Evolutionary conservation across 495 filamentous ascomycete genomes (phyloP), one percentile per base, ranked within the genome.

Genomic region (Apodospora peruviana): DNA sequence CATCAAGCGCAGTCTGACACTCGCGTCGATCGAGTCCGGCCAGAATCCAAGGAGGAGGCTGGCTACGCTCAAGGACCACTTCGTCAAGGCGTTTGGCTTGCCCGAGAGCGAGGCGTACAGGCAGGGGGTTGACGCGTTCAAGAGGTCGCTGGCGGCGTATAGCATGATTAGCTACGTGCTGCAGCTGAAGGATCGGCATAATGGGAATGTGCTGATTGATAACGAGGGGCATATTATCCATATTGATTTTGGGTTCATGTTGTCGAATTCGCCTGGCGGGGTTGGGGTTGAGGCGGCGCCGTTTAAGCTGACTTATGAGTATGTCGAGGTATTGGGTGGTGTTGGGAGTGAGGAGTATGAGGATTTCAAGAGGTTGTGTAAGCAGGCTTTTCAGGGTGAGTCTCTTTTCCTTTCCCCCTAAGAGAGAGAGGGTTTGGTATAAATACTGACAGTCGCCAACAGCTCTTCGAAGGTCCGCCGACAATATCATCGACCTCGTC

Each of bases 211-310:
- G 24, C 70, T 89, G 39, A 85, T 89, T 55, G 85, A 89, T 57
- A 86, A 86, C 58, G 77, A 84, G 59, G 85, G 85, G 14, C 85
- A 89, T 56, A 86, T 88, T 21, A 85, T 89, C 50, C 85, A 89
- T 59, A 89, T 89, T 49, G 85, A 89, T 64, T 89, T 89, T 61
- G 85, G 85, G 39, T 89, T 89, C 62, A 89, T 89, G 85, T 73
- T 89, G 39, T 85, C 81, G 5, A 89, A 89, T 61, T 87, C 84
- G 16, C 85, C 85, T 16, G 85, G 85, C 2, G 78, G 77, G 22
- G 84, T 89, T 48, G 84, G 86, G 39, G 88, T 88, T 57, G 85
- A 89, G 62, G 84, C 85, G 19, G 85, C 85, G 21, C 86, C 85
- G 10, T 89, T 89, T 67, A 89, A 89, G 66, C 70, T 89, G 18